A percentile compares a stretch with the other conserved stretches of the same genome.
Conservation (phyloP, 1,284 basidiomycete species). For the Cutaneotrichosporon daszewskae region DNA sequence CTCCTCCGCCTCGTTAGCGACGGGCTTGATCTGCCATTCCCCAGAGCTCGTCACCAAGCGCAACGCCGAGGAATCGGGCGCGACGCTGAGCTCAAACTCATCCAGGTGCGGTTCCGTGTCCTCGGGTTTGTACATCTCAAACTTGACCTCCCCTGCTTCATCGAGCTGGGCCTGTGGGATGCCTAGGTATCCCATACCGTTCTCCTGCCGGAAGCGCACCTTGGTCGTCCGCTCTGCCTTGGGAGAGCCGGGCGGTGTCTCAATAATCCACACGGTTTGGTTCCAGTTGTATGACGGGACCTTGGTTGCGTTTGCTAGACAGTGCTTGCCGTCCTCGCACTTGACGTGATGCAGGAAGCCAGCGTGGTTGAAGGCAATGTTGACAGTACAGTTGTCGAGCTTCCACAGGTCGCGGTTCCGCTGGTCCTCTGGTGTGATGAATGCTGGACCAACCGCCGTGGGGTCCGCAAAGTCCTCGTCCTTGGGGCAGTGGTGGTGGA, state of each 20-base stretch:
- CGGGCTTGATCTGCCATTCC: too few species aligned
- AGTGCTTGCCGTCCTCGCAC: conserved; percentile 36
- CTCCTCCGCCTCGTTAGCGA: conserved; percentile 1
- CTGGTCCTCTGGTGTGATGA: conserved; percentile 24
- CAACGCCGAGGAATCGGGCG: conserved; percentile 29
- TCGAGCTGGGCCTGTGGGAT: conserved; percentile 11
- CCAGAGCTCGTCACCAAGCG: conserved; percentile 27
- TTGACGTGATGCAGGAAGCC: conserved; percentile 42
- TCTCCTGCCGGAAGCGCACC: conserved; percentile 33
- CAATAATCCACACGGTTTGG: conserved; percentile 30
- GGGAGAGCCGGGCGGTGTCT: conserved; percentile 7
- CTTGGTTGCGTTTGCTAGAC: conserved; percentile 28
- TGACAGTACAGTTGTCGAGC: conserved; percentile 40
- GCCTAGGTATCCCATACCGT: conserved; percentile 37
- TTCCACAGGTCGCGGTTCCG: conserved; percentile 36
- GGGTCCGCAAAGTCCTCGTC: background rate
- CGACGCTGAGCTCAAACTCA: conserved; percentile 37
- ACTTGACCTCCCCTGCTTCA: conserved; percentile 19
- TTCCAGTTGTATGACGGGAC: conserved; percentile 39
- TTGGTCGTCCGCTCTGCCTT: conserved; percentile 17
- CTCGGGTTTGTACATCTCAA: conserved; percentile 24
- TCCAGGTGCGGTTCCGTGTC: conserved; percentile 12
- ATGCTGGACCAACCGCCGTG: background rate
- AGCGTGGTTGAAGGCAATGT: conserved; percentile 37
- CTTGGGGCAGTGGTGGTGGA: conserved; percentile 24